Evolutionary conservation across 202 grass and related monocot genomes (phyloP), one percentile per base, ranked within the genome.

Genomic region (Elaeis oleifera): DNA sequence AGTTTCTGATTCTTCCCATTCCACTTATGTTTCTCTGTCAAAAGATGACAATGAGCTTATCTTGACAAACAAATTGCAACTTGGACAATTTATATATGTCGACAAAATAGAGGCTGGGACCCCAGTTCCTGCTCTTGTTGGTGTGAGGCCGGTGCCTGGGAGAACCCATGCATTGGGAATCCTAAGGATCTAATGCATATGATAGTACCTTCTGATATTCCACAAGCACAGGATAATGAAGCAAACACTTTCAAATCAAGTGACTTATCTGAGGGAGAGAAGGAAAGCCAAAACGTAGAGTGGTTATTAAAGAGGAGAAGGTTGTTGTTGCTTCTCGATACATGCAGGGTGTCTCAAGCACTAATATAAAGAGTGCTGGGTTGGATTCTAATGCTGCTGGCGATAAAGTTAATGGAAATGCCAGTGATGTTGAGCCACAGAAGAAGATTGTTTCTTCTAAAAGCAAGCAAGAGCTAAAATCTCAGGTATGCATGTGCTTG

Each of bases 101-200:
- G 94, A 99, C 73, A 94, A 94, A 68, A 80, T 99, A 49, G 82
- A 99, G 53, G 74, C 94, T 32, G 91, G 88, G 70, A 81, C 86
- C 32, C 85, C 94, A n/a, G 88, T 99, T 66, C 94, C 94, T 1
- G 63, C 92, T 53, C 88, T 99, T 68, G 85, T 89, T 25, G 94
- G 94, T 18, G 88, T 94, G 56, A 70, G 94, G 55, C 88, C 94
- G 21, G 62, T 99, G 77, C 94, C 94, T 16, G 94, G 94, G 75
- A 88, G 88, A 76, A 99, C 63, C 82, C 85, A 44, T 99, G 85
- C 48, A 74, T 99, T 32, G 94, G 94, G 58, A 99, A 87, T 68
- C 94, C 94, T 1, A 99, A 94, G 62, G 94, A 99, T 82, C 76
- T 99, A 63, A 99, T 99, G 94, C 79, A 94, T 63, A 94, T 99